A percentile compares a stretch with the other conserved stretches of the same genome.
Evolutionary conservation across 2,329 filamentous ascomycete species (phyloP).

Genomic region (Curvularia hawaiiensis): DNA sequence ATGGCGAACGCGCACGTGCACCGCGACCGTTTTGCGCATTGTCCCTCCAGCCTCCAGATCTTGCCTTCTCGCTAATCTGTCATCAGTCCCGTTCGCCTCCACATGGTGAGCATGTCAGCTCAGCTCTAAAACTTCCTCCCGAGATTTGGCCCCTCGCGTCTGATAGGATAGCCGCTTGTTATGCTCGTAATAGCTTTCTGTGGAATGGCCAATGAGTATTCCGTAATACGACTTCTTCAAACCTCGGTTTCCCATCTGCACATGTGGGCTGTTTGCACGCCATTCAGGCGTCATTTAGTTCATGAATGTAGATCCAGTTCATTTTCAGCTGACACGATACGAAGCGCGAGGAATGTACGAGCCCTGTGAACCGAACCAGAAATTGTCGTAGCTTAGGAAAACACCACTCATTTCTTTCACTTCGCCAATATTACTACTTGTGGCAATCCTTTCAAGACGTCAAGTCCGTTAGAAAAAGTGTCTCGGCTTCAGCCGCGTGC

Average conservation of each 20-base stretch:
- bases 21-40: conserved; percentile 1
- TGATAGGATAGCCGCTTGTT: not conserved
- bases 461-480: not conserved
- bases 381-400: not conserved
- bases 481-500: not conserved
- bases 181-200: not conserved
- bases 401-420: not conserved
- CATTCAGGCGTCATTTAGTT: not conserved
- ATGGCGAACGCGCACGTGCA: conserved; percentile 4
- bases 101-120: conserved; percentile 13
- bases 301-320: not conserved
- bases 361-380: not conserved
- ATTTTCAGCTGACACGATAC: not conserved
- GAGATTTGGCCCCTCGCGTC: not conserved
- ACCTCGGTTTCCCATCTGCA: not conserved
- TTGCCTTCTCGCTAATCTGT: conserved; percentile 22
- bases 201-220: not conserved
- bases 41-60: conserved; percentile 12
- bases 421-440: not conserved
- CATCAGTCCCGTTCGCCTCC: conserved; percentile 10
- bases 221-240: not conserved
- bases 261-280: not conserved
- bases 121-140: not conserved
- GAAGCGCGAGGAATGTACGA: not conserved
- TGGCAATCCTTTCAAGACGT: not conserved